A percentile compares a stretch with the other conserved stretches of the same genome.
Conservation (phyloP, 148 eudicot species). For the Pharnaceum exiguum region DNA sequence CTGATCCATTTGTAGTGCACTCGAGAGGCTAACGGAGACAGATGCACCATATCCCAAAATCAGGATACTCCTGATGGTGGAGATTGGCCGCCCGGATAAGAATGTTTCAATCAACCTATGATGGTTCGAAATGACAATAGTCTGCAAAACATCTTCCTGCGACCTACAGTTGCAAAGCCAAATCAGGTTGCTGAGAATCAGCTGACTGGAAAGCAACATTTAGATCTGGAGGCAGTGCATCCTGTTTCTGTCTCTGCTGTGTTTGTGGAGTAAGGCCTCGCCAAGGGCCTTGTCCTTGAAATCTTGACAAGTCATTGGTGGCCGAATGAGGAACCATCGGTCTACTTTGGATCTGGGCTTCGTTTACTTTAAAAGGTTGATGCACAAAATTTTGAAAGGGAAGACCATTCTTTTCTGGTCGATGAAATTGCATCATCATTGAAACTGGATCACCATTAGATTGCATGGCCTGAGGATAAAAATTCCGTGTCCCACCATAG, state of each 20-base stretch:
- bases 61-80: conserved; percentile 6
- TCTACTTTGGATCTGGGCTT: conserved; percentile 40
- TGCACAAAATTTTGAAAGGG: conserved; percentile 46
- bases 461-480: conserved; percentile 51
- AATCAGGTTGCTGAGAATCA: conserved; percentile 98
- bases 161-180: conserved; percentile 78
- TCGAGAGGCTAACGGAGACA: neutral
- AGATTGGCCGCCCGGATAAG: neutral
- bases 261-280: conserved; percentile 42
- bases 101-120: neutral
- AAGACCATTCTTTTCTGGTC: conserved; percentile 37
- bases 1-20: neutral
- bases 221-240: conserved; percentile 81
- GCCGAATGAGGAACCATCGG: conserved; percentile 49
- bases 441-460: conserved; percentile 44
- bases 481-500: conserved; percentile 34
- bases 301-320: conserved; percentile 57
- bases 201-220: conserved; percentile 85
- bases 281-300: conserved; percentile 62
- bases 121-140: neutral
- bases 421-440: conserved; percentile 36
- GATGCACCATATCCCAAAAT: neutral
- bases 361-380: conserved; percentile 43
- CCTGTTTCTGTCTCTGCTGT: conserved; percentile 61
- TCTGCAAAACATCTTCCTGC: neutral